These are phyloP conservation scores for Tagetes erecta DNA, from an alignment of 129 eudicot genomes.

Conservation along the genomic window DNA sequence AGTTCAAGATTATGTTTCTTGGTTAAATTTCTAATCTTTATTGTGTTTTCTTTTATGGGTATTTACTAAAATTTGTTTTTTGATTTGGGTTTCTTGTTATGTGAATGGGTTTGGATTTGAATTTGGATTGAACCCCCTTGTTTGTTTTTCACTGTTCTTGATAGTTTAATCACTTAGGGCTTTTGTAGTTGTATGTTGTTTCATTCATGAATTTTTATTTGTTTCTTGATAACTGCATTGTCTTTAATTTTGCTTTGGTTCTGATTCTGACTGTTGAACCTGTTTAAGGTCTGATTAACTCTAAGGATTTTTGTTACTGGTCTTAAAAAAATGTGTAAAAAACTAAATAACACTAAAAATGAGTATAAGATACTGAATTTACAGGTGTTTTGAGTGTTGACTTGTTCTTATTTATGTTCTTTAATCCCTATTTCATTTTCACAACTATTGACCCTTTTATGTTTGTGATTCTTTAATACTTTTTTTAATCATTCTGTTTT, in stretches of 20 bases:
- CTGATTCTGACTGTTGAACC: neutral
- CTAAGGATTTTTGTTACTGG: neutral
- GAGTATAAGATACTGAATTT: neutral
- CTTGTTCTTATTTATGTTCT: slow-evolving; percentile 23
- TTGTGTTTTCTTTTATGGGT: slow-evolving; percentile 15
- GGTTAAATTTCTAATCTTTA: neutral
- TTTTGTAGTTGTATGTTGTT: neutral
- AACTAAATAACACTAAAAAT: too few species aligned
- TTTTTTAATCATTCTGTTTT: slow-evolving; percentile 18
- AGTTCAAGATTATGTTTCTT: slow-evolving; percentile 22
- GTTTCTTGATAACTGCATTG: slow-evolving; percentile 21
- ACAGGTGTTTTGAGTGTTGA: slow-evolving; percentile 12
- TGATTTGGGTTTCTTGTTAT: slow-evolving; percentile 9
- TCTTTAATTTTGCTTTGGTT: neutral
- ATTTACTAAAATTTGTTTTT: neutral
- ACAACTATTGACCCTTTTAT: slow-evolving; percentile 28
- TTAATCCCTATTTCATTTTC: slow-evolving; percentile 25
- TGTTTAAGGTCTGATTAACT: neutral
- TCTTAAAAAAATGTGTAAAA: too few species aligned
- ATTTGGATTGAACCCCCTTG: neutral
- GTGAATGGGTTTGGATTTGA: neutral
- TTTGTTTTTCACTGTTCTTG: neutral
- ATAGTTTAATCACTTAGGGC: neutral
- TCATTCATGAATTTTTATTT: neutral
- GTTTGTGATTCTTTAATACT: neutral